Evolutionary conservation across 306 rosid species (phyloP).

Genomic region (Cicer bijugum): DNA sequence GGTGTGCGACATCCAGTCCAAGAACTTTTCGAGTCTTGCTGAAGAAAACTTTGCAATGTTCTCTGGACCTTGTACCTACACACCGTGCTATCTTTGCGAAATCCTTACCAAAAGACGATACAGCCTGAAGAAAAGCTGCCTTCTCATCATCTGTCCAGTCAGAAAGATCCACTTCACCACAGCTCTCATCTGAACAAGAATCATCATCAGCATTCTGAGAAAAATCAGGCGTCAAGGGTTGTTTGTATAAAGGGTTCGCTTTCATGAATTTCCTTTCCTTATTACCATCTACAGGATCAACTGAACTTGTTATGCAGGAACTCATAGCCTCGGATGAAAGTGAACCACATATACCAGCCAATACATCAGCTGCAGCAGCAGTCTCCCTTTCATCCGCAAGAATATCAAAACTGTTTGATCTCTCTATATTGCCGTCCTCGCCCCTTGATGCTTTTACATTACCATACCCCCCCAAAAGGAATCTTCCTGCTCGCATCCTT

Average conservation of each 20-base stretch:
- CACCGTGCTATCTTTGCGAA: constrained; percentile 69
- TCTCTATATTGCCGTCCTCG: constrained; percentile 49
- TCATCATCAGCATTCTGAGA: constrained; percentile 66
- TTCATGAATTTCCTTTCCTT: constrained; percentile 59
- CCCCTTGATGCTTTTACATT: constrained; percentile 50
- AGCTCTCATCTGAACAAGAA: constrained; percentile 92
- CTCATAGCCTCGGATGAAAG: constrained; percentile 85
- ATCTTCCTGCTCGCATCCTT: constrained; percentile 52
- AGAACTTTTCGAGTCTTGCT: constrained; percentile 93
- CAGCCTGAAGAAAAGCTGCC: constrained; percentile 77
- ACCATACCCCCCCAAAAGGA: constrained; percentile 56
- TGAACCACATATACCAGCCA: constrained; percentile 90
- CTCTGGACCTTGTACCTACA: constrained; percentile 73
- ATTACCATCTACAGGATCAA: constrained; percentile 65
- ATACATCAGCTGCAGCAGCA: constrained; percentile 86
- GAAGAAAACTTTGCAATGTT: constrained; percentile 90
- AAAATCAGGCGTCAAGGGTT: constrained; percentile 52
- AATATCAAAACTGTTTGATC: constrained; percentile 59
- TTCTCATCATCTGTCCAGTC: constrained; percentile 94
- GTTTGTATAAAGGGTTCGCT: constrained; percentile 50
- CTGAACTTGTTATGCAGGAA: constrained; percentile 77
- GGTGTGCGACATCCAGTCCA: constrained; percentile 70
- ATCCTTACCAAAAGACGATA: constrained; percentile 82
- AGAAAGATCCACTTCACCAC: constrained; percentile 80
- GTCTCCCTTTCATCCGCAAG: constrained; percentile 77